Evolutionary conservation across 768 basidiomycete genomes (phyloP), one percentile per base, ranked within the genome.

Genomic region (Tulasnella sp.): DNA sequence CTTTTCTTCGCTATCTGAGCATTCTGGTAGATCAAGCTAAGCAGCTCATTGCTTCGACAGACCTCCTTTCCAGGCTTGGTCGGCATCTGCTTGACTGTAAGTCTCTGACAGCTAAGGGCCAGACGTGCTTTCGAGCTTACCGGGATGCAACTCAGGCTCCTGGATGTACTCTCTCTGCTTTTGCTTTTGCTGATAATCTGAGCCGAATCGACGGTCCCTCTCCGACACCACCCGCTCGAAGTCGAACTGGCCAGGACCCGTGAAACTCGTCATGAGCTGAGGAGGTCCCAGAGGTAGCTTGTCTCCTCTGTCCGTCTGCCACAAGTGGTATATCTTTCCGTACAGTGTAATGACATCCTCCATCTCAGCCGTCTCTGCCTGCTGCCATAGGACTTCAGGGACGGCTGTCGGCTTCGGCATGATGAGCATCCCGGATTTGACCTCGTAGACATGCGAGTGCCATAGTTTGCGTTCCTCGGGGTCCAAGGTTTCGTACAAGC

Each of bases 401-500:
- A 47, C 17, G 44, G 44, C 19, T n/a, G 44, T 47, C 12, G 44
- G 44, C 44, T 47, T 47, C 5, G 44, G 44, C 44, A 47, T 47
- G 44, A 47, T n/a, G 1, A 47, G 26, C 44, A 17, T 65, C 22
- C 63, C 63, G 34, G 35, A 36, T 5, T 65, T 40, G 16, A 65
- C 26, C 22, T 68, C 67, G 22, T 68, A 68, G 29, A 40, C 42
- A 42, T 68, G 67, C 5, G 67, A 68, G 36, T 68, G 67, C 67
- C 67, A 68, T 17, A 35, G 39, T 32, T 42, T 40, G 39, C 26
- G 34, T 65, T 65, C 63, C n/a, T 65, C 63, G 19, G 63, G 63
- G 8, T 65, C 63, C n/a, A 65, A 40, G 11, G 67, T 40, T 36
- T 42, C 39, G 67, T 35, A 68, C 39, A 42, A 40, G 2, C 37